Evolutionary conservation across 129 eudicot species (phyloP), one percentile per base, ranked within the genome.

Genomic region (Flaveria brownii): DNA sequence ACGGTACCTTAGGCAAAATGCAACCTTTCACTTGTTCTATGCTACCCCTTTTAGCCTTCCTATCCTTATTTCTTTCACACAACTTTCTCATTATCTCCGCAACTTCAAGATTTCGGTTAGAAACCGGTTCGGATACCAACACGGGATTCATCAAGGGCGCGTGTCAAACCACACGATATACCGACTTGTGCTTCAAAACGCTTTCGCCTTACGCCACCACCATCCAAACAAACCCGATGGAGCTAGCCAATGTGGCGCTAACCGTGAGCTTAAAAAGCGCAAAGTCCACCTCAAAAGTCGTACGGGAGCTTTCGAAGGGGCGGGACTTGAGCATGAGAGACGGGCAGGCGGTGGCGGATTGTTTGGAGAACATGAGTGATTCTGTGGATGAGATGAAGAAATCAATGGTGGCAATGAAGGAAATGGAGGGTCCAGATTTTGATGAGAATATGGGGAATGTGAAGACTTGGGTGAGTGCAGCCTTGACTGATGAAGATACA

Each of bases 391-490:
- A 81, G 73, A 69, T 81, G 76, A 77, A 77, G 79, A 68, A 84
- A 60, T 81, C 85, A 30, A 55, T 81, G 73, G 72, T 60, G 77
- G 85, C 74, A 56, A 80, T 84, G 85, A 77, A 52, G 74, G 85
- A 70, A 12, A 65, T 84, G 22, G 82, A 77, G 14, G 88, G 85
- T 15, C 73, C 80, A 51, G 88, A 81, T 49, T 84, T 77, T 60
- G 20, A 41, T 4, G 85, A 77, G 80, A 77, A 77, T 42, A 80
- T 81, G 80, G 83, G 77, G 80, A 80, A 86, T 72, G 82, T 77
- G 36, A 80, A 79, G 83, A 86, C 89, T 11, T 83, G 89, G 89
- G 85, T 85, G 43, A 86, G 89, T 81, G 89, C 89, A 28, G 87
- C 89, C 0, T 61, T 86, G 82, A 86, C 89, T 0, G 76, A 86